phyloP scores from a whole-genome alignment of 345 rosid genomes.

The Sapria himalayana region DNA sequence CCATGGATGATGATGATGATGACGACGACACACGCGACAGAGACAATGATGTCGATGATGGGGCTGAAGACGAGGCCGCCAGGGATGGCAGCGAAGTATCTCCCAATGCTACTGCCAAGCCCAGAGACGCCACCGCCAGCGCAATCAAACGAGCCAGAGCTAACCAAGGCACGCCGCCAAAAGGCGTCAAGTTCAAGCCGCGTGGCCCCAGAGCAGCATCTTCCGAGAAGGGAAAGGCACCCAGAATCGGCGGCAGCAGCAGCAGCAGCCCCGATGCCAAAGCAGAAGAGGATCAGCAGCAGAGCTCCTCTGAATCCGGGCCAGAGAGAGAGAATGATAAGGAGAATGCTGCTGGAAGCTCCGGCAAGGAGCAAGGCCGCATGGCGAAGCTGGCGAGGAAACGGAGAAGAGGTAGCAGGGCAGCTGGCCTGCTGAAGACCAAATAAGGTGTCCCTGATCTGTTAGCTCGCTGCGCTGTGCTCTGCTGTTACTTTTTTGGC shows the following conservation, averaged over 20 bases:
- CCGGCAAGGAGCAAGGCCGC: constrained; percentile 29
- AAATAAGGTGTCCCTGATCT: too few relatives aligned
- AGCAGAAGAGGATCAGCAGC: too few relatives aligned
- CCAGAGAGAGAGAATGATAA: constrained; percentile 20
- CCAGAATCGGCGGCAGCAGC: constrained; percentile 21
- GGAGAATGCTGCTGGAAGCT: constrained; percentile 27
- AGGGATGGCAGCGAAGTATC: constrained; percentile 12
- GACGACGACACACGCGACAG: constrained; percentile 16
- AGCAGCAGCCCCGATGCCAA: too few relatives aligned
- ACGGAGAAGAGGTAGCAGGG: constrained; percentile 41
- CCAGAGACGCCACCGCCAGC: constrained; percentile 6
- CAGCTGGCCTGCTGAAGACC: too few relatives aligned
- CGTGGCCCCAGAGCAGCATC: constrained; percentile 19
- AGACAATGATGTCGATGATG: constrained; percentile 13
- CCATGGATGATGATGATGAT: constrained; percentile 17
- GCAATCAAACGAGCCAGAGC: too few relatives aligned
- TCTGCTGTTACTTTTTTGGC: too few relatives aligned
- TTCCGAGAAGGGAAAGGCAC: constrained; percentile 17
- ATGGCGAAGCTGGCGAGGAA: constrained; percentile 35
- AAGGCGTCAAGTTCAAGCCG: constrained; percentile 22
- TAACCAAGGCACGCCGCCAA: too few relatives aligned
- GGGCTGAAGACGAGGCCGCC: constrained; percentile 10
- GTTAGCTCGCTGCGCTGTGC: too few relatives aligned
- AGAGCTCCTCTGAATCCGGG: too few relatives aligned
- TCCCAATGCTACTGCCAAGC: constrained; percentile 11